These are phyloP conservation scores for Ceratocystis harringtonii DNA, from an alignment of 2,329 filamentous ascomycete species.

Conservation along the genomic window DNA sequence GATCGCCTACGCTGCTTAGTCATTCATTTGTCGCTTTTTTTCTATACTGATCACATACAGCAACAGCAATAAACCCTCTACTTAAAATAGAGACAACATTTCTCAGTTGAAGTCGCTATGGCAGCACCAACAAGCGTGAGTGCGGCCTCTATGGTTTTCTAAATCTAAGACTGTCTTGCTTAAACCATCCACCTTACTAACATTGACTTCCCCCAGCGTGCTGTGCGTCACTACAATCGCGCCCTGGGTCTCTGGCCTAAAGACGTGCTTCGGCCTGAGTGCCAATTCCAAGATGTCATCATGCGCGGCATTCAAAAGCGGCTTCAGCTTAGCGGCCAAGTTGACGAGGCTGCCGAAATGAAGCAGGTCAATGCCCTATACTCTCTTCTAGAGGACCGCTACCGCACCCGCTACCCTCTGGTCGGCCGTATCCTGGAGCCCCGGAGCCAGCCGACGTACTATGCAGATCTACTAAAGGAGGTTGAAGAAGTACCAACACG, in stretches of 20 bases:
- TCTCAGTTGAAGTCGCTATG: constrained; percentile 14
- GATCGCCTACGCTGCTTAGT: not conserved
- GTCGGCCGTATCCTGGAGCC: constrained; percentile 34
- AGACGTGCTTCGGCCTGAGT: constrained; percentile 46
- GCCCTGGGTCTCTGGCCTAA: constrained; percentile 46
- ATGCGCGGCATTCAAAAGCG: constrained; percentile 20
- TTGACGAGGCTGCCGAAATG: constrained; percentile 9
- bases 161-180: too few species aligned
- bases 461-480: constrained; percentile 44
- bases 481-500: constrained; percentile 47
- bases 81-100: not conserved
- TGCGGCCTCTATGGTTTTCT: not conserved
- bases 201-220: constrained; percentile 8
- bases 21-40: not conserved
- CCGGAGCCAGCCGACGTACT: constrained; percentile 49
- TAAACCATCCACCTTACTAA: not conserved
- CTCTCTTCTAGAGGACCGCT: constrained; percentile 44
- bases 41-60: not conserved
- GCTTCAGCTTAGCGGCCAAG: constrained; percentile 19
- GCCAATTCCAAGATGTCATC: constrained; percentile 45
- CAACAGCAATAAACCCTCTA: too few species aligned
- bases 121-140: constrained; percentile 20
- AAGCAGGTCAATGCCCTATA: constrained; percentile 43
- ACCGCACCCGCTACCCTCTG: constrained; percentile 27
- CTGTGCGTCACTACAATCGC: constrained; percentile 30